Conservation (phyloP, 148 eudicot genomes). For the Heliamphora exappendiculata region DNA sequence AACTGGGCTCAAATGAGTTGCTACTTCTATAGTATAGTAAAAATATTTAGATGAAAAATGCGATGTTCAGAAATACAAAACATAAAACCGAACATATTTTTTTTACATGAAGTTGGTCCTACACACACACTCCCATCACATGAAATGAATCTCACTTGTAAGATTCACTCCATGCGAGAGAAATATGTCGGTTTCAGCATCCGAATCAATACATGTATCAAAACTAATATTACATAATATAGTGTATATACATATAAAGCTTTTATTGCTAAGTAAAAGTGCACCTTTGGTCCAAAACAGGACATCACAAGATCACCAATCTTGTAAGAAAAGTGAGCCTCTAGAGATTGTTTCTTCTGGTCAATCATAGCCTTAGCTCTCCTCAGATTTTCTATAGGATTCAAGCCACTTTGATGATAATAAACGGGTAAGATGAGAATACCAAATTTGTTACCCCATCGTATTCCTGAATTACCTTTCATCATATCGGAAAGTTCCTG, state of each 20-base stretch:
- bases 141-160: too few species aligned
- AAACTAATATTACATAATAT: too few species aligned
- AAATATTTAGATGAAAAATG: too few species aligned
- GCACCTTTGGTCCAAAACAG: slow-evolving; percentile 53
- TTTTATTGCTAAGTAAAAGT: not conserved
- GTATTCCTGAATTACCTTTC: slow-evolving; percentile 22
- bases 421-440: slow-evolving; percentile 46
- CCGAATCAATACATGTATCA: too few species aligned
- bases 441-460: slow-evolving; percentile 63
- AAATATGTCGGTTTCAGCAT: too few species aligned
- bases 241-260: not conserved
- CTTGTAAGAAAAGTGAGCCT: slow-evolving; percentile 44
- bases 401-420: slow-evolving; percentile 29
- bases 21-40: too few species aligned
- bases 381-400: slow-evolving; percentile 39
- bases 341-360: slow-evolving; percentile 49
- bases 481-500: slow-evolving; percentile 34
- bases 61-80: too few species aligned
- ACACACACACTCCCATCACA: too few species aligned
- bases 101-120: too few species aligned
- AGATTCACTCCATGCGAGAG: too few species aligned
- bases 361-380: slow-evolving; percentile 59
- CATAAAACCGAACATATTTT: too few species aligned
- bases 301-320: slow-evolving; percentile 37
- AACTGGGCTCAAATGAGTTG: too few species aligned